Base-by-base conservation (phyloP, 768 basidiomycete species). In the Hygrocybe coccinea region DNA sequence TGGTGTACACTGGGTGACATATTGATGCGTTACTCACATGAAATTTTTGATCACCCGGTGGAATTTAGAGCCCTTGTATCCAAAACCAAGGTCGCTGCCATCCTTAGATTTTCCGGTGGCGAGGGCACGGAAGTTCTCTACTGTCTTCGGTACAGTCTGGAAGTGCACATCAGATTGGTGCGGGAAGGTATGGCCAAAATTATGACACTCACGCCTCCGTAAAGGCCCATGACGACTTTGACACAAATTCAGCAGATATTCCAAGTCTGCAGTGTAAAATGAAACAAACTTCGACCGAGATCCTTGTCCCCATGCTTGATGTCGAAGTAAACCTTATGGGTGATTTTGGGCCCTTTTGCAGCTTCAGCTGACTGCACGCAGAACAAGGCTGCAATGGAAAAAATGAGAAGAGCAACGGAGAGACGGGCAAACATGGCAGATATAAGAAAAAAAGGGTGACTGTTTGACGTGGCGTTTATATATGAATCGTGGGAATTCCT, bases 21-120 rank as follows among this genome's bases (percentile, higher is more conserved):
- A n/a, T n/a, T n/a, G n/a, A 14, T 14, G 12, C 15, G 15, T 3
- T 33, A 64, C 81, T 63, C 53, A 86, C 93, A 95, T 95, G 74
- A 95, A 95, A 64, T 89, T 77, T 73, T 91, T 90, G 70, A 97
- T 95, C 58, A 97, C 83, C 67, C 95, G 88, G 75, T 99, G 95
- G 84, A 99, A 99, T 62, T 86, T 86, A 57, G 92, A 94, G 43
- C 91, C 94, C 72, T 95, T 88, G 81, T 93, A 99, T 9, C 95
- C 94, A 66, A 79, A 95, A 15, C 86, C 92, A 47, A 89, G 81
- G 15, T 83, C 82, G 52, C 79, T 78, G 57, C 89, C 90, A 56
- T 89, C 83, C 74, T 87, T 91, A 62, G 80, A 83, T 64, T 84
- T 77, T 56, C 95, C 91, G 36, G 92, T 91, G 11, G 90, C 77